Evolutionary conservation across 345 rosid genomes (phyloP).

Genomic region (Pugionium dolabratum): DNA sequence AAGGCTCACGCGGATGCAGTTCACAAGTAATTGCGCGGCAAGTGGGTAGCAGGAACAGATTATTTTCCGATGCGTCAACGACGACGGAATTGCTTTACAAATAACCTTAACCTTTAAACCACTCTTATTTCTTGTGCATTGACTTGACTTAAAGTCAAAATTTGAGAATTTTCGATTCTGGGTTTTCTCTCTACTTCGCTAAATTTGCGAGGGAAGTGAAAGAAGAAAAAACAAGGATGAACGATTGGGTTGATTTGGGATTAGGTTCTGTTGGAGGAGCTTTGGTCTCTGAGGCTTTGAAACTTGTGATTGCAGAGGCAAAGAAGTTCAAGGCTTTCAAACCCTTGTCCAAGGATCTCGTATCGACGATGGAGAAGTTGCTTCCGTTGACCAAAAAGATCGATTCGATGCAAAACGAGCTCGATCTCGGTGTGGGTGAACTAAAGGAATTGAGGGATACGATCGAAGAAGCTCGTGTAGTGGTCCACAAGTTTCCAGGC

Average conservation of each 20-base stretch:
- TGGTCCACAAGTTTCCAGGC: slow-evolving; percentile 23
- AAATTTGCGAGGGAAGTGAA: background rate
- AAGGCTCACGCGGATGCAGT: background rate
- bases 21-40: slow-evolving; percentile 1
- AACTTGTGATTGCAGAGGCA: slow-evolving; percentile 1
- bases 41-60: background rate
- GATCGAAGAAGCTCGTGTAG: slow-evolving; percentile 18
- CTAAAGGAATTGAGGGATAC: background rate
- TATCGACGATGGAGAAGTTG: slow-evolving; percentile 19
- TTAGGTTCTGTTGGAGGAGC: slow-evolving; percentile 35
- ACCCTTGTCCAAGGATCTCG: slow-evolving; percentile 23
- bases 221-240: background rate
- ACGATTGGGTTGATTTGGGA: slow-evolving; percentile 16
- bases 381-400: slow-evolving; percentile 10
- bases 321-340: slow-evolving; percentile 23
- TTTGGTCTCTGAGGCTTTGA: slow-evolving; percentile 28
- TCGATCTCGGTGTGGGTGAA: slow-evolving; percentile 27
- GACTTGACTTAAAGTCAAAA: too few relatives aligned
- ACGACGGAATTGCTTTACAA: slow-evolving; percentile 1
- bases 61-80: slow-evolving; percentile 1
- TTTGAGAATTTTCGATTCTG: background rate
- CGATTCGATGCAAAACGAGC: slow-evolving; percentile 9
- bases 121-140: too few relatives aligned
- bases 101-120: background rate
- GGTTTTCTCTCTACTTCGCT: background rate